These are phyloP conservation scores for Tetrahymena malaccensis DNA, from an alignment of 73 alveolate genomes.

Conservation along the genomic window DNA sequence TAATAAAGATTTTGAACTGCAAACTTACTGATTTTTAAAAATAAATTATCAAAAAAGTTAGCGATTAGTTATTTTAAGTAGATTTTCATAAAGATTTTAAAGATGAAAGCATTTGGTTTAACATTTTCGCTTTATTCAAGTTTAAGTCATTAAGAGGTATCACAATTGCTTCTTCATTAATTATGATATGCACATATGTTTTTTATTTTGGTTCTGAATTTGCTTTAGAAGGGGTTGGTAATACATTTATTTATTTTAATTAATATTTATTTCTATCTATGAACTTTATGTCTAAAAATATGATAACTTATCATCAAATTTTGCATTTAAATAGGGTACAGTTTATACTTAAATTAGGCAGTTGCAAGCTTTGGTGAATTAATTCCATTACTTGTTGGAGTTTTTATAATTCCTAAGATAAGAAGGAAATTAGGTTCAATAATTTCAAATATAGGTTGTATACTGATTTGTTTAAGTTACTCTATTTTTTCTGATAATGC, in stretches of 20 bases:
- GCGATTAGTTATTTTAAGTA: neutral
- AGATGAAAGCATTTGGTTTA: neutral
- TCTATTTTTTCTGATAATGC: neutral
- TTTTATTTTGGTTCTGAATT: neutral
- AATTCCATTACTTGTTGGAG: neutral
- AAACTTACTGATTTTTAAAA: neutral
- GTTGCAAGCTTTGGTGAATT: neutral
- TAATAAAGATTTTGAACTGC: neutral
- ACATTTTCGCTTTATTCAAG: neutral
- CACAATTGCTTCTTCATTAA: neutral
- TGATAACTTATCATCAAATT: neutral
- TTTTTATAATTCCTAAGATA: neutral
- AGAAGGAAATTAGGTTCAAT: neutral
- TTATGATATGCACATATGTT: neutral
- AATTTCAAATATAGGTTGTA: neutral
- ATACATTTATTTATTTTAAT: neutral
- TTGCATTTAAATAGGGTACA: neutral
- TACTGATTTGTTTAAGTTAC: neutral
- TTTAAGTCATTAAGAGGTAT: neutral
- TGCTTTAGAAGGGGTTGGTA: neutral
- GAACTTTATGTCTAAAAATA: neutral
- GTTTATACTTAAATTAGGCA: neutral
- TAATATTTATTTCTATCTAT: neutral
- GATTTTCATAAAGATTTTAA: neutral
- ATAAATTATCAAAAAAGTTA: neutral